Base-by-base conservation (phyloP, 306 rosid genomes). In the Leucaena leucocephala region DNA sequence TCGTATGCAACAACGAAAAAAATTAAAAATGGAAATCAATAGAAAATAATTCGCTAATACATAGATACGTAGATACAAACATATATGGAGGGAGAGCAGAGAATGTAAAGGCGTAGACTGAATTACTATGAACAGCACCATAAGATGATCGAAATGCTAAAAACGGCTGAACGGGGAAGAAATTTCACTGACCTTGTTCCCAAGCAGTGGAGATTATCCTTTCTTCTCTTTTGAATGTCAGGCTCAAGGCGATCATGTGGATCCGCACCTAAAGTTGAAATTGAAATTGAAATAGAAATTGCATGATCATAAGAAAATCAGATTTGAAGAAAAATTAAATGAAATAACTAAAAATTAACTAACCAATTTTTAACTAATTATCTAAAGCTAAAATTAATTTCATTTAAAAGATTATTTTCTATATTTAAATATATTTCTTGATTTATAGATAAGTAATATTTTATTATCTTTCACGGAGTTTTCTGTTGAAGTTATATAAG, bases 121-220 rank as follows among this genome's bases (percentile, higher is more conserved):
- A 73, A 76, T 71, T 33, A 61, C 42, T 61, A 27, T 39, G 40
- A 61, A 61, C 2, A 12, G 67, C 39, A 6, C 8, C 7, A 10
- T 38, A 12, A 61, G 68, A 71, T 8, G 74, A 84, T 71, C 33
- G 57, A 65, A 80, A 8, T 71, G 21, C 68, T 21, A 43, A 78
- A 27, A 27, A 27, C 27, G 27, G 27, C 27, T 27, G 57, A 80
- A 62, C 34, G 55, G 8, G 35, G 71, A 71, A 21, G 76, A 80
- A 67, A 80, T 54, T 72, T 38, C 69, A 84, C 91, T 82, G 81
- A 89, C 93, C 93, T 79, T 75, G 66, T 77, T 35, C 36, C 74
- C 75, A 80, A 82, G 79, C 83, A 78, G 83, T 85, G 85, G 2
- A 44, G 75, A 79, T 42, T 52, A 71, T 76, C 21, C 5, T 45